Evolutionary conservation across 169 alveolate genomes (phyloP), one percentile per base, ranked within the genome.

Genomic region (Sarcocystis neurona): DNA sequence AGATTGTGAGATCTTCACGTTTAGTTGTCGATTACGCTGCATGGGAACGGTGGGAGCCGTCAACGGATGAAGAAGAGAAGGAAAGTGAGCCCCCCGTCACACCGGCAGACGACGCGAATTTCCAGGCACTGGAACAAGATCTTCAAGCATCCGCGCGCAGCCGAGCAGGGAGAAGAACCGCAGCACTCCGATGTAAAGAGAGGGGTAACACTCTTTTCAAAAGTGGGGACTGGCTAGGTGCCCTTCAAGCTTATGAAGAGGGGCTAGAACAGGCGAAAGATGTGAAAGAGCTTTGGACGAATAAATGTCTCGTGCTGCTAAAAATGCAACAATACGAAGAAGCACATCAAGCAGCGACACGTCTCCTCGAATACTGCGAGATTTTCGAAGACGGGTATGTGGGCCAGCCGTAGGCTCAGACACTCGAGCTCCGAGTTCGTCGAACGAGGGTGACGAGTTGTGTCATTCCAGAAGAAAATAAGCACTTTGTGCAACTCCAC

Each of bases 21-120:
- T n/a, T n/a, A n/a, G 91, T 91, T 85, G 93, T 97, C 41, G 95
- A 96, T 75, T 96, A 97, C 85, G 94, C 93, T 37, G 96, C 96
- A 90, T 95, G 97, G 97, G 98, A 96, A 39, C 92, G 88, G 90
- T 95, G 94, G 90, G 92, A 92, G 85, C 94, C 94, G 68, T 94
- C 92, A n/a, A 93, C 94, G 44, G 97, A 95, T 74, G 95, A 94
- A 50, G 96, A 95, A 56, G 95, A 93, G 72, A 95, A 94, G 58
- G 92, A 92, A 27, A 88, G 94, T 10, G 96, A 92, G 15, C 95
- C 95, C 30, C 87, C 93, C 6, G 94, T 96, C 46, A 91, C 94
- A 6, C 98, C 98, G 18, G 93, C 93, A 63, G 94, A 95, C 85
- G 97, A 96, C 79, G 97, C 98, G 6, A 92, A 94, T 70, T 96